These are phyloP conservation scores for Podospora fimiseda DNA, from an alignment of 495 filamentous ascomycete species.

Conservation along the genomic window DNA sequence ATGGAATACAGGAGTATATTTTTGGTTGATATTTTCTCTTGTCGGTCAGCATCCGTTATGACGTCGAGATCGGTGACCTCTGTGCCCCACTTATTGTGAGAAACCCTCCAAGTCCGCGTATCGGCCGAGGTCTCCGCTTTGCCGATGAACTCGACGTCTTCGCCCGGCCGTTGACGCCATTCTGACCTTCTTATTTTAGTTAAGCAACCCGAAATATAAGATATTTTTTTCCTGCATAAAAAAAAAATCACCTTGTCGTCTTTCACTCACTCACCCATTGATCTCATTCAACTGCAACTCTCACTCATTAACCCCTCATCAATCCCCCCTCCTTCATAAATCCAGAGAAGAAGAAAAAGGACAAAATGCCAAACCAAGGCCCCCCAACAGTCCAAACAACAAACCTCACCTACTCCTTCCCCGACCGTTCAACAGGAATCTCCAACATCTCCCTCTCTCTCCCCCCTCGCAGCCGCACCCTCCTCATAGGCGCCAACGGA, in stretches of 20 bases:
- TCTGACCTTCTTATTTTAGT: neutral
- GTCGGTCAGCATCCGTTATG: neutral
- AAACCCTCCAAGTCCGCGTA: no score
- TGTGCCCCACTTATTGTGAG: neutral
- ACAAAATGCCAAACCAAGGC: neutral
- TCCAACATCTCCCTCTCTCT: conserved; percentile 63
- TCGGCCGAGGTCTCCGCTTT: no score
- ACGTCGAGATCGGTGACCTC: neutral
- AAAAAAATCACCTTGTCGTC: neutral
- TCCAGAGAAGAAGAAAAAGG: no score
- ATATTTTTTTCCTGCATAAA: no score
- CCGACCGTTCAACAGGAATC: conserved; percentile 69
- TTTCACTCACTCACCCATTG: neutral
- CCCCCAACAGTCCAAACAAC: conserved; percentile 53
- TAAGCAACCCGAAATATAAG: no score
- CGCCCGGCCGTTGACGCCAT: neutral
- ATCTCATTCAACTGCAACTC: neutral
- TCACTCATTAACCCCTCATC: no score
- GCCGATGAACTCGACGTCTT: no score
- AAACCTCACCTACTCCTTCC: conserved; percentile 82
- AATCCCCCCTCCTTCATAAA: no score
- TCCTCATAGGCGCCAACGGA: conserved; percentile 95
- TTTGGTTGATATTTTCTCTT: no score
- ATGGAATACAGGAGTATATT: no score
- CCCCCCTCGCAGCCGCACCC: conserved; percentile 75